Evolutionary conservation across 345 rosid genomes (phyloP), one percentile per base, ranked within the genome.

Genomic region (Capsella bursapastoris): DNA sequence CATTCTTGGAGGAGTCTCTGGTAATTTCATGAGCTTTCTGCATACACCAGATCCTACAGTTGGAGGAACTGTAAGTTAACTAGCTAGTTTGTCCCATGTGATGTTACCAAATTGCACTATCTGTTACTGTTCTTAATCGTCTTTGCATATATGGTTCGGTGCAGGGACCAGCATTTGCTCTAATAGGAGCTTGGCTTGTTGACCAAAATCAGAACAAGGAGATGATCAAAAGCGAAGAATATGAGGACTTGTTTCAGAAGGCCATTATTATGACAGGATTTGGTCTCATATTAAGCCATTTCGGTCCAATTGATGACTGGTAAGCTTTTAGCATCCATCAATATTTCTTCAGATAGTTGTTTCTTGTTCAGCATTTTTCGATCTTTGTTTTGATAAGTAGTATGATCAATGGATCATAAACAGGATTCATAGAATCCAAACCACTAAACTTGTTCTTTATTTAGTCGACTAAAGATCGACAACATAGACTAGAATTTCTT

Each of bases 171-270:
- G 79, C 86, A 57, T 93, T 90, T 76, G 88, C 90, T 4, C 58
- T 93, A 70, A 89, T 93, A 51, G 97, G 98, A 74, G 96, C 98
- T 35, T 91, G 98, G 96, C 89, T 91, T 3, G 82, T 87, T 1
- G 87, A 86, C 72, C 94, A 91, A 63, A 31, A 28, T 57, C 97
- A 88, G 70, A 87, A 86, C 85, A 89, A 83, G 70, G 90, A 75
- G 66, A 78, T 81, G 52, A 73, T 73, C 22, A 60, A 79, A 43
- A 85, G 81, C 65, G 87, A 86, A 48, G 81, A 73, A 45, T 73
- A 82, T 0, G 96, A 91, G 7, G 83, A 79, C 18, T 62, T 88
- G 89, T 87, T 82, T 78, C 90, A 85, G 70, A 91, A 90, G 79
- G 97, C 98, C 45, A 73, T 90, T 48, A 59, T 89, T 28, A 78